Conservation (phyloP, 78 protist genomes). For the Dictyostelium brefeldianum region DNA sequence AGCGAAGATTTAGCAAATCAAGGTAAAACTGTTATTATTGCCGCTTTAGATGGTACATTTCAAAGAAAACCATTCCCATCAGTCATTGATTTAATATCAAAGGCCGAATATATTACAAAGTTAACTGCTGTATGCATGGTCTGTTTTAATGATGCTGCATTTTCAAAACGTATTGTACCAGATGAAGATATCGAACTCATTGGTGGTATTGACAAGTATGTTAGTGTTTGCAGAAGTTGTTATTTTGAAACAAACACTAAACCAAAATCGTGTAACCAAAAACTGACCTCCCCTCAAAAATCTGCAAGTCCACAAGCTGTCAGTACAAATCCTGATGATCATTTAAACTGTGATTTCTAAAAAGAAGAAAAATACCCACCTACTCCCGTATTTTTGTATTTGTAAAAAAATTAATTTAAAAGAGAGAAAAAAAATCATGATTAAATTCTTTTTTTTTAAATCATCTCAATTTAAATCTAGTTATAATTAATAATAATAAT, state of each 20-base stretch:
- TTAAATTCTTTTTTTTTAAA: neutral
- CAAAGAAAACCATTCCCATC: constrained; percentile 87
- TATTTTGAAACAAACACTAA: constrained; percentile 25
- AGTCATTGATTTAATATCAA: constrained; percentile 87
- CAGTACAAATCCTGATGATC: neutral
- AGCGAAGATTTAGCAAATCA: constrained; percentile 88
- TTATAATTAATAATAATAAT: neutral
- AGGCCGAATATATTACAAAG: constrained; percentile 90
- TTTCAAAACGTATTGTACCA: constrained; percentile 85
- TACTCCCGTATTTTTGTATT: neutral
- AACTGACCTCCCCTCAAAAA: no score
- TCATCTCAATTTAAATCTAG: neutral
- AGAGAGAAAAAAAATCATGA: neutral
- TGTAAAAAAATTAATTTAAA: neutral
- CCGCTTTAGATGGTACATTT: constrained; percentile 94
- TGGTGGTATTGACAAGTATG: constrained; percentile 94
- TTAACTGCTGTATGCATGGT: constrained; percentile 92
- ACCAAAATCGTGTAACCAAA: neutral
- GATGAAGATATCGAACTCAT: constrained; percentile 87
- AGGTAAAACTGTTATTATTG: constrained; percentile 94
- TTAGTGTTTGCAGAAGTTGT: constrained; percentile 93
- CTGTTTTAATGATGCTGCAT: constrained; percentile 89
- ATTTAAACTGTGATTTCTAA: neutral
- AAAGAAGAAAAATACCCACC: no score
- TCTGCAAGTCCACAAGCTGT: neutral